phyloP scores from a whole-genome alignment of 805 yeast species.

The Sporopachydermia quercuum region DNA sequence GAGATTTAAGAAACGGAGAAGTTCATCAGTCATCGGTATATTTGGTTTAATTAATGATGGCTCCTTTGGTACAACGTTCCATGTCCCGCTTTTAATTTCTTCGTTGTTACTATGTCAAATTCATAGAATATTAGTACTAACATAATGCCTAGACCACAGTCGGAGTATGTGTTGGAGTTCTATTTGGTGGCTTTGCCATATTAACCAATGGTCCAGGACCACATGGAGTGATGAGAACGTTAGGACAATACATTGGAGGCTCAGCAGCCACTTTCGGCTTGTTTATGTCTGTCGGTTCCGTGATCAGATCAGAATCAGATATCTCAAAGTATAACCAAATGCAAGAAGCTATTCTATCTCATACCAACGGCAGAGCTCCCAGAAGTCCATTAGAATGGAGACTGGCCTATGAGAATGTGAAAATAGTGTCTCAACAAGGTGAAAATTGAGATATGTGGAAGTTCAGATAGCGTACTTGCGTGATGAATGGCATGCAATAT shows the following conservation, averaged over 20 bases:
- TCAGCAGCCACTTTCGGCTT: slow-evolving; percentile 95
- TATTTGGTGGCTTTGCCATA: slow-evolving; percentile 89
- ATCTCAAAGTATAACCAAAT: not conserved
- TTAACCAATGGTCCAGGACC: slow-evolving; percentile 96
- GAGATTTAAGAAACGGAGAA: not conserved
- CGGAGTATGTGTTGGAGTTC: slow-evolving; percentile 88
- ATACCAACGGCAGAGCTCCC: slow-evolving; percentile 8
- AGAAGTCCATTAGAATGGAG: slow-evolving; percentile 15
- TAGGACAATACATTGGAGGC: slow-evolving; percentile 93
- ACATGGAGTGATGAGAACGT: slow-evolving; percentile 87
- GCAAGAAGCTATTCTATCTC: slow-evolving; percentile 1
- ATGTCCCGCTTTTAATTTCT: too few relatives aligned
- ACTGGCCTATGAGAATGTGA: slow-evolving; percentile 11
- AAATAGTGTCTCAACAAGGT: slow-evolving; percentile 8
- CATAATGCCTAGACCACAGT: slow-evolving; percentile 42
- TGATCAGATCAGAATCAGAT: slow-evolving; percentile 54
- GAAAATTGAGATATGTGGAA: too few relatives aligned
- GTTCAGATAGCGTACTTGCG: too few relatives aligned
- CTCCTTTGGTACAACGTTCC: too few relatives aligned
- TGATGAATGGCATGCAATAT: too few relatives aligned
- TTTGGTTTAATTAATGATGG: not conserved
- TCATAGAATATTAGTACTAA: too few relatives aligned
- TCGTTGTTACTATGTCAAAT: too few relatives aligned
- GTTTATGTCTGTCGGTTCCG: slow-evolving; percentile 93
- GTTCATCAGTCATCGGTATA: not conserved